Evolutionary conservation across 306 rosid genomes (phyloP).

Genomic region (Inga leiocalycina): DNA sequence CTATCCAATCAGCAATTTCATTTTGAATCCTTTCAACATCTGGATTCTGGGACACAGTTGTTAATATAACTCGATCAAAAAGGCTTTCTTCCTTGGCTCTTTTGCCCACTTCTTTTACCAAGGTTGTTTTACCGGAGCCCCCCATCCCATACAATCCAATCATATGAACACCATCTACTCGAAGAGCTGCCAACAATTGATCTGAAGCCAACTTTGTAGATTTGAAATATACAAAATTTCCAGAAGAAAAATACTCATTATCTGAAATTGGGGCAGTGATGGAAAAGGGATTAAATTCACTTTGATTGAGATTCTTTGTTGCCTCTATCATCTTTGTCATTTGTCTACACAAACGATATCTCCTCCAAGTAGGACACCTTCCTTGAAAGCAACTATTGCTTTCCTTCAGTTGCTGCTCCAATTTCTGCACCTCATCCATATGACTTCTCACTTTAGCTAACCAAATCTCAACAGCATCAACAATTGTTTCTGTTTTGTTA

Average conservation of each 20-base stretch:
- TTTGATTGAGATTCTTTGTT: background rate
- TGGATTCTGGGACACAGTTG: background rate
- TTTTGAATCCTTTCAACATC: background rate
- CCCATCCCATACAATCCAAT: conserved; percentile 10
- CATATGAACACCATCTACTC: background rate
- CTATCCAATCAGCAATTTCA: background rate
- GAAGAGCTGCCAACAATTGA: background rate
- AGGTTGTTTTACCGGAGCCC: background rate
- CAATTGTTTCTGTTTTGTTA: background rate
- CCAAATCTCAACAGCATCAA: background rate
- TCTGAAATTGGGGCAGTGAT: background rate
- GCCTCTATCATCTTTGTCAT: background rate
- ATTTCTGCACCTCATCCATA: background rate
- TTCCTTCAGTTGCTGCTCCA: background rate
- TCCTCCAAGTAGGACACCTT: background rate
- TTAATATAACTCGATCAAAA: background rate
- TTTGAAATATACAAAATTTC: background rate
- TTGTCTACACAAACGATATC: background rate
- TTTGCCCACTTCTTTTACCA: background rate
- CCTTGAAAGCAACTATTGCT: background rate
- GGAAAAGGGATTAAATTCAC: background rate
- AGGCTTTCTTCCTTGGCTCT: background rate
- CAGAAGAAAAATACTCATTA: background rate
- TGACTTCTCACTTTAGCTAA: background rate
- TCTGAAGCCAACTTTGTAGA: background rate